Evolutionary conservation across 2,329 filamentous ascomycete genomes (phyloP).

Genomic region (Coleophoma crateriformis): DNA sequence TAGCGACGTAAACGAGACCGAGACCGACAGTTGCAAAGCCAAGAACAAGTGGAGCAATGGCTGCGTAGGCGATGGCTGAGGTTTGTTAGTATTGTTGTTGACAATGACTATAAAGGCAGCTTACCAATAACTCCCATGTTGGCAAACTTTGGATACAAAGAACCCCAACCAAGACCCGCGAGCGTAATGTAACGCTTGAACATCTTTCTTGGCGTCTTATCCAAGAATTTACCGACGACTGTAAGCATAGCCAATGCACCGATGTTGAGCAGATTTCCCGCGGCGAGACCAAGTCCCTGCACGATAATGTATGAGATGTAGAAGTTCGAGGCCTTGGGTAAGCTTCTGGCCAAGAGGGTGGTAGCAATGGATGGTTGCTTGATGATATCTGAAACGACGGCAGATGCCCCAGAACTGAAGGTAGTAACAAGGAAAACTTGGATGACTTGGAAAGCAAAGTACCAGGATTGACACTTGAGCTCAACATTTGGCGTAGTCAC

Average conservation of each 20-base stretch:
- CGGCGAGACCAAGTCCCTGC: slow-evolving; percentile 77
- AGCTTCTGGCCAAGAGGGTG: slow-evolving; percentile 60
- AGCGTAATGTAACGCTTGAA: slow-evolving; percentile 74
- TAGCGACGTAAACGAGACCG: slow-evolving; percentile 75
- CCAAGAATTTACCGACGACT: slow-evolving; percentile 67
- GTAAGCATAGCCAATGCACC: slow-evolving; percentile 67
- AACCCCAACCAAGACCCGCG: slow-evolving; percentile 74
- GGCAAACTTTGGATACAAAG: slow-evolving; percentile 73
- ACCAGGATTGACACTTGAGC: slow-evolving; percentile 81
- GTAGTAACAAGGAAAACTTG: slow-evolving; percentile 91
- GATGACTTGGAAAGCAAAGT: slow-evolving; percentile 85
- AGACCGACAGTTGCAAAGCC: slow-evolving; percentile 77
- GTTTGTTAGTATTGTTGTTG: slow-evolving; percentile 7
- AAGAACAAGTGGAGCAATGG: slow-evolving; percentile 79
- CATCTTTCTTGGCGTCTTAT: slow-evolving; percentile 73
- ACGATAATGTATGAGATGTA: slow-evolving; percentile 94
- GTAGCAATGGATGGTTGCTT: slow-evolving; percentile 57
- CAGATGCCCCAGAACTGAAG: slow-evolving; percentile 72
- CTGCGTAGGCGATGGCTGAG: slow-evolving; percentile 74
- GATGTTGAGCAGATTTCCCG: slow-evolving; percentile 68
- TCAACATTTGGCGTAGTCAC: slow-evolving; percentile 76
- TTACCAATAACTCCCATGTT: slow-evolving; percentile 73
- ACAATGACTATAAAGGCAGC: slow-evolving; percentile 22
- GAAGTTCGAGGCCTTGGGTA: slow-evolving; percentile 86
- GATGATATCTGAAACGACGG: slow-evolving; percentile 59